Evolutionary conservation across 768 basidiomycete species (phyloP), one percentile per base, ranked within the genome.

Genomic region (Trichaptum fuscoviolaceum): DNA sequence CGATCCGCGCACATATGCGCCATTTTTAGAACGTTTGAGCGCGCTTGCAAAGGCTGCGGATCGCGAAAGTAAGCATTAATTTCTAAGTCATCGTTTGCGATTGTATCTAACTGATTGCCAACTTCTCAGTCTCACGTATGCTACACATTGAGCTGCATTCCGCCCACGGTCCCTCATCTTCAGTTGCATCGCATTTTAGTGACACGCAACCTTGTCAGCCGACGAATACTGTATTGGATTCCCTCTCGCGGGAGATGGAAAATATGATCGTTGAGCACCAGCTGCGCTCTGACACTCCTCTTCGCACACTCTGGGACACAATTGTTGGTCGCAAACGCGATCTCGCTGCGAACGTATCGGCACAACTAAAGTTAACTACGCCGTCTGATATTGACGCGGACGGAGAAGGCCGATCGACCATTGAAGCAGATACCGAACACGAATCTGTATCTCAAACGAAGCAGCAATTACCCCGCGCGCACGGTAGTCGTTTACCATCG

Each of bases 211-310:
- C 36, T 64, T 66, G 26, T 69, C 75, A 52, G 68, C 82, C 57
- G 36, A 68, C 76, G 15, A 75, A 75, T 57, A 75, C 77, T 12
- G 72, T 81, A 12, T 76, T 87, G 63, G 77, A 76, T 12, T 60
- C 74, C 62, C 74, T 91, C 62, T 73, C 80, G 61, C 67, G 73
- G 18, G 89, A 89, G 75, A 87, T 92, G 81, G 84, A 88, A 73
- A 79, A 85, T 57, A 79, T 91, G 71, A 76, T 90, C 61, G 81
- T 92, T 2, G 91, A 91, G 76, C 78, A 78, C 35, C 84, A 83
- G 70, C 75, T 92, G 57, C 85, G 81, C 75, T 80, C 77, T 64
- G 83, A 84, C 57, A 75, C 72, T 24, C 26, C 63, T 23, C 57
- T 70, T 24, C 67, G 66, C 27, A 59, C 64, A 42, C 63, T 63